Evolutionary conservation across 441 rosid genomes (phyloP).

Genomic region (Erysimum pusillum): DNA sequence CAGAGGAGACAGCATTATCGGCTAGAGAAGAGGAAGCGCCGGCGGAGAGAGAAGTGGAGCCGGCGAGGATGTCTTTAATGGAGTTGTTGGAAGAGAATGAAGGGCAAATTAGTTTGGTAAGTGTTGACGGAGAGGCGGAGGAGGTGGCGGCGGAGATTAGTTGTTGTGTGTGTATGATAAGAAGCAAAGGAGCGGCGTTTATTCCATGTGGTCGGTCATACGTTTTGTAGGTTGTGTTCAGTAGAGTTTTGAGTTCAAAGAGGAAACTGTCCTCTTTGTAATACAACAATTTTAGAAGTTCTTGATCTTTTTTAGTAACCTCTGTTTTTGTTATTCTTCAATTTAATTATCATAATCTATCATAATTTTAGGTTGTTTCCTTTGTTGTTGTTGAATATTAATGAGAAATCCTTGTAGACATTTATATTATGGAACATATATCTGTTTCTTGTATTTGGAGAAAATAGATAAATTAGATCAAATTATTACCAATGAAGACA

Average conservation of each 20-base stretch:
- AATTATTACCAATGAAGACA: not conserved
- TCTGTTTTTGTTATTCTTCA: not conserved
- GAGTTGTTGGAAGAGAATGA: slow-evolving; percentile 85
- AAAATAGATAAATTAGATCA: not conserved
- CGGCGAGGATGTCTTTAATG: slow-evolving; percentile 86
- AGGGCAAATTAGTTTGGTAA: slow-evolving; percentile 61
- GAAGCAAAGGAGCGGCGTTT: slow-evolving; percentile 93
- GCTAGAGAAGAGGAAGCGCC: slow-evolving; percentile 75
- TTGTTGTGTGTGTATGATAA: slow-evolving; percentile 98
- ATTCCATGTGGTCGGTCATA: slow-evolving; percentile 96
- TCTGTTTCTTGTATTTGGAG: too few relatives aligned
- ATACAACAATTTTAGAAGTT: slow-evolving; percentile 75
- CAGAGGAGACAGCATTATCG: slow-evolving; percentile 71
- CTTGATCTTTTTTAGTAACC: slow-evolving; percentile 79
- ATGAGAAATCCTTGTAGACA: slow-evolving; percentile 5
- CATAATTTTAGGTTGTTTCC: slow-evolving; percentile 20
- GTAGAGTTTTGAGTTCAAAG: slow-evolving; percentile 90
- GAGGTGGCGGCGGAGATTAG: slow-evolving; percentile 50
- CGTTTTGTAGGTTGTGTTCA: slow-evolving; percentile 91
- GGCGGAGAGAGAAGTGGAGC: slow-evolving; percentile 56
- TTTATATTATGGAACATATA: too few relatives aligned
- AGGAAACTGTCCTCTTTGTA: slow-evolving; percentile 92
- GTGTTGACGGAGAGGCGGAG: slow-evolving; percentile 49
- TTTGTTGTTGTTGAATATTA: slow-evolving; percentile 24
- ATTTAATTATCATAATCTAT: not conserved